Percentiles rank a stretch among this genome's conserved stretches.
phyloP scores from a whole-genome alignment of 805 yeast genomes.

The Zygosaccharomyces siamensis region DNA sequence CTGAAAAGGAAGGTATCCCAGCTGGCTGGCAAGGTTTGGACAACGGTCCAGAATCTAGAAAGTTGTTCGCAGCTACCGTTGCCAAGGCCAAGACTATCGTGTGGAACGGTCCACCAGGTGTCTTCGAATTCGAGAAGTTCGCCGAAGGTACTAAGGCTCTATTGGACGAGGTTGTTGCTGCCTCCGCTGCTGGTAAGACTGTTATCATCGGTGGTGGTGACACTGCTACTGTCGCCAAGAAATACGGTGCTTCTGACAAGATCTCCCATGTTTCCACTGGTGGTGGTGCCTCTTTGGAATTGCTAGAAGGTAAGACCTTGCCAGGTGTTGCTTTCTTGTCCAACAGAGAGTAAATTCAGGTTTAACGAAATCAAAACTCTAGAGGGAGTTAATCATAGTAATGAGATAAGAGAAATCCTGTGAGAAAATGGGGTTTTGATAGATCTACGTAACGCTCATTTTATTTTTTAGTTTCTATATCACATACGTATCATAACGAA shows the following conservation, averaged over 20 bases:
- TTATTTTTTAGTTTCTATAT: neutral
- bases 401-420: constrained; percentile 1
- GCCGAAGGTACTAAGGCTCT: constrained; percentile 87
- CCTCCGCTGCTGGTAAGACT: constrained; percentile 83
- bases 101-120: constrained; percentile 99
- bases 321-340: constrained; percentile 97
- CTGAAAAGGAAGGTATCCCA: constrained; percentile 89
- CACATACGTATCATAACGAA: neutral
- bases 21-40: constrained; percentile 95
- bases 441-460: constrained; percentile 7
- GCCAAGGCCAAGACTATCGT: constrained; percentile 94
- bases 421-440: constrained; percentile 4
- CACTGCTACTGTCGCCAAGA: constrained; percentile 98
- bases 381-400: neutral
- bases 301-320: constrained; percentile 95
- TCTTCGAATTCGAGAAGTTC: constrained; percentile 92
- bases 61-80: constrained; percentile 75
- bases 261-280: constrained; percentile 98
- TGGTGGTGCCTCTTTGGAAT: constrained; percentile 99
- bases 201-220: constrained; percentile 98
- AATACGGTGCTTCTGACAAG: constrained; percentile 93
- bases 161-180: constrained; percentile 81
- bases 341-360: constrained; percentile 45
- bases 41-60: constrained; percentile 84
- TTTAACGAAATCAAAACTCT: neutral